Evolutionary conservation across 2,329 filamentous ascomycete species (phyloP).

Genomic region (Aspergillus jensenii): DNA sequence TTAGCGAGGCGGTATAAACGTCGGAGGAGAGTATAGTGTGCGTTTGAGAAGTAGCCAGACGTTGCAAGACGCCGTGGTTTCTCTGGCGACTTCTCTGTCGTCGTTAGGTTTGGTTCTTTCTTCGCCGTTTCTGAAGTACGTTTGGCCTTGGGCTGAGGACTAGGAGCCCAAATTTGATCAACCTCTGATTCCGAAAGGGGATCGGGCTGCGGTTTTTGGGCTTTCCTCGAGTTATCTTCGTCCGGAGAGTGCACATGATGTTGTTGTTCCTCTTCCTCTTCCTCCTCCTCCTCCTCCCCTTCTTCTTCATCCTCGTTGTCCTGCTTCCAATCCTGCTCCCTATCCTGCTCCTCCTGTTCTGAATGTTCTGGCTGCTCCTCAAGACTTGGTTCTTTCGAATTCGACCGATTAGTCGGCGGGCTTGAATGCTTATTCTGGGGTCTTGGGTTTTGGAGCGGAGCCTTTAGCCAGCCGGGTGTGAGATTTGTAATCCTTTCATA

Average conservation of each 20-base stretch:
- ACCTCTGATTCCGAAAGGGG: neutral
- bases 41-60: conserved; percentile 43
- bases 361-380: neutral
- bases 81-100: conserved; percentile 9
- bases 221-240: conserved; percentile 2
- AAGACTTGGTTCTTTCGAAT: neutral
- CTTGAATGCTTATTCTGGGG: conserved; percentile 14
- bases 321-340: neutral
- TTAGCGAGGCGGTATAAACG: conserved; percentile 41
- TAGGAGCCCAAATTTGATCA: neutral
- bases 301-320: conserved; percentile 5
- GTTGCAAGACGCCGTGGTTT: conserved; percentile 27
- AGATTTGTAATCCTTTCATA: conserved; percentile 36
- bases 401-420: neutral
- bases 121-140: neutral
- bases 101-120: neutral
- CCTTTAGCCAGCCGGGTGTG: conserved; percentile 36
- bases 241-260: neutral
- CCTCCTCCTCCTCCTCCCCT: conserved; percentile 7
- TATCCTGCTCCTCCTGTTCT: neutral
- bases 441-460: conserved; percentile 22
- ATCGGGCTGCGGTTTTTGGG: neutral
- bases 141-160: neutral
- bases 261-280: conserved; percentile 11
- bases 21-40: conserved; percentile 41